A percentile compares a stretch with the other conserved stretches of the same genome.
phyloP scores from a whole-genome alignment of 2,329 filamentous ascomycete species.

The Pyricularia sp. region DNA sequence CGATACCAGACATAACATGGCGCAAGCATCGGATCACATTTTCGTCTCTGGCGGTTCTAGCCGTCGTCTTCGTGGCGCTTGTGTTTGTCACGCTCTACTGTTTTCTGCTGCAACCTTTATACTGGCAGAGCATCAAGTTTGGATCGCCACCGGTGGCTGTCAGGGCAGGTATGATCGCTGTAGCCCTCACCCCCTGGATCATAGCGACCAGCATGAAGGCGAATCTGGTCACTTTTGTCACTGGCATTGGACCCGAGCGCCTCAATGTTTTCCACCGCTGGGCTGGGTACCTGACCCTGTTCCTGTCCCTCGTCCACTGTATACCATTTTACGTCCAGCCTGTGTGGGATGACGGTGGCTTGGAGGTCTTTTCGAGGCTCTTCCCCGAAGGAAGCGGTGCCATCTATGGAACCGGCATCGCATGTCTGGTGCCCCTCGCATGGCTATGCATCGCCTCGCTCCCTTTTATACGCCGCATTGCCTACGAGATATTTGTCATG shows the following conservation, averaged over 20 bases:
- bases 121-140: conserved; percentile 77
- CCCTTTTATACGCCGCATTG: conserved; percentile 62
- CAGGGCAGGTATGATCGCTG: conserved; percentile 81
- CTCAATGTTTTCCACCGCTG: conserved; percentile 91
- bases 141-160: conserved; percentile 86
- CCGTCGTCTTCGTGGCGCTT: conserved; percentile 58
- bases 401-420: conserved; percentile 79
- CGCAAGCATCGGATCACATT: conserved; percentile 65
- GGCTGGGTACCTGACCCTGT: conserved; percentile 78
- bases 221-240: conserved; percentile 74
- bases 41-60: conserved; percentile 65
- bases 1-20: conserved; percentile 64
- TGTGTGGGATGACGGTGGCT: conserved; percentile 70
- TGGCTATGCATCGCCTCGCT: conserved; percentile 83
- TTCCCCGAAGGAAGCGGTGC: conserved; percentile 56
- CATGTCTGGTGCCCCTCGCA: conserved; percentile 69
- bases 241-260: conserved; percentile 84
- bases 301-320: conserved; percentile 74
- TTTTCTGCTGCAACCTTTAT: conserved; percentile 81
- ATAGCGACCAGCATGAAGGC: conserved; percentile 84
- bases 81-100: conserved; percentile 71
- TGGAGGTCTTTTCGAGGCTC: conserved; percentile 59
- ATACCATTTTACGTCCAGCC: conserved; percentile 87
- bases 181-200: conserved; percentile 90
- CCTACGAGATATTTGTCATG: conserved; percentile 79